Evolutionary conservation across 1,139 yeast genomes (phyloP), one percentile per base, ranked within the genome.

Genomic region (Geotrichum histeridarum): DNA sequence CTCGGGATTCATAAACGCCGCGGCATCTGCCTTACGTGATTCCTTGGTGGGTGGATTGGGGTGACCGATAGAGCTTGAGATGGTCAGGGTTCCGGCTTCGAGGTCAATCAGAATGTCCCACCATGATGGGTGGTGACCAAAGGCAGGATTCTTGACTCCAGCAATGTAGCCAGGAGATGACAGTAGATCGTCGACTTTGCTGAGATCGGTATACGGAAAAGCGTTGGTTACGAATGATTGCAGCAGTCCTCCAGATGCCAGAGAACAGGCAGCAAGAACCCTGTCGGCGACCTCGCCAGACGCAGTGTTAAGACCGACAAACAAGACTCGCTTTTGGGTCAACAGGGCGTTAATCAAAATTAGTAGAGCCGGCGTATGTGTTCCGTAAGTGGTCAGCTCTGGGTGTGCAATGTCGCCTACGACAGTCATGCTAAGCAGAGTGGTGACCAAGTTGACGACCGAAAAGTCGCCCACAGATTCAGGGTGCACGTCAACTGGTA

Each of bases 131-230:
- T 81, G 83, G 51, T 65, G 66, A 59, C 80, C 81, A 70, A 82
- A 82, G 54, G 84, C 81, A 9, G 86, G 85, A 66, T 83, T 82
- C 60, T 82, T 81, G 50, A 84, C 83, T 9, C 87, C 87, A 3
- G 86, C 87, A 62, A 82, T 72, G 65, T 70, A 82, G 22, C 82
- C 80, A 15, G 74, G 77, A 57, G 82, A 78, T 57, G 73, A 70
- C 57, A 78, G 76, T 59, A 82, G 69, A 18, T 80, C 73, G 58
- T 81, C 85, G 30, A 80, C 79, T 60, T 81, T 81, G 38, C 83
- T 78, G 30, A 82, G 78, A 62, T 82, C 86, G 2, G 83, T 75
- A 56, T 82, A 80, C 1, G 87, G 87, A 64, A 81, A 82, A 5
- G 83, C 73, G 55, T 66, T 64, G 64, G 62, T 71, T 33, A 77